Evolutionary conservation across 106 monocot species (phyloP).

Genomic region (Vanilla planifolia): DNA sequence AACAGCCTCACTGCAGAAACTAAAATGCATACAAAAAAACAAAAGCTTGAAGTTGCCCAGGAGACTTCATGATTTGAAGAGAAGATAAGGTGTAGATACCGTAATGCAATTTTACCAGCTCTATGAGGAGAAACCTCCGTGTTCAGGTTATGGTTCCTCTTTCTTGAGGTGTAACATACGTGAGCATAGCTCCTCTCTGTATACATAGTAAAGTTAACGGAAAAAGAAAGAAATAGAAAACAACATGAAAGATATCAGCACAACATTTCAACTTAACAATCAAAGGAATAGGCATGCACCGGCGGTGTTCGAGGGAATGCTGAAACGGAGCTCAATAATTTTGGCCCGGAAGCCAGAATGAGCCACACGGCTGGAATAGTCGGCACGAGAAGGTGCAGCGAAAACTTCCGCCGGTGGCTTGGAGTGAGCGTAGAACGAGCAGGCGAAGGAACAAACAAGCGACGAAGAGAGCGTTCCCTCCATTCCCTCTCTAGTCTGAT

Average conservation of each 20-base stretch:
- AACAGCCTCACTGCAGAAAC: slow-evolving; percentile 87
- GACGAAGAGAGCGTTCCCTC: slow-evolving; percentile 16
- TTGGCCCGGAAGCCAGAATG: no score
- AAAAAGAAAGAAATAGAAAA: background rate
- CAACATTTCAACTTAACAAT: background rate
- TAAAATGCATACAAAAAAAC: slow-evolving; percentile 4
- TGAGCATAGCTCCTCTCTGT: slow-evolving; percentile 10
- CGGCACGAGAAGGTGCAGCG: background rate
- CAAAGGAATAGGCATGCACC: slow-evolving; percentile 5
- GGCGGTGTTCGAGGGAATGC: background rate
- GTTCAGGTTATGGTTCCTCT: slow-evolving; percentile 35
- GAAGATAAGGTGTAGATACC: background rate
- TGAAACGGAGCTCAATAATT: background rate
- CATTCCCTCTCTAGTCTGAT: no score
- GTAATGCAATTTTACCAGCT: slow-evolving; percentile 40
- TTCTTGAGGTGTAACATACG: slow-evolving; percentile 7
- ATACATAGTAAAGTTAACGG: background rate
- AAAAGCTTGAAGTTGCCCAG: background rate
- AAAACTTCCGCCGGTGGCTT: background rate
- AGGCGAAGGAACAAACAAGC: background rate
- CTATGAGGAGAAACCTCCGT: slow-evolving; percentile 77
- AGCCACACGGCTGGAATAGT: background rate
- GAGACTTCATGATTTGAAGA: background rate
- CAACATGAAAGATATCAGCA: background rate
- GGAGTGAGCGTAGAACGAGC: background rate